These are phyloP conservation scores for Chaetomidium leptoderma DNA, from an alignment of 495 filamentous ascomycete species.

Conservation along the genomic window DNA sequence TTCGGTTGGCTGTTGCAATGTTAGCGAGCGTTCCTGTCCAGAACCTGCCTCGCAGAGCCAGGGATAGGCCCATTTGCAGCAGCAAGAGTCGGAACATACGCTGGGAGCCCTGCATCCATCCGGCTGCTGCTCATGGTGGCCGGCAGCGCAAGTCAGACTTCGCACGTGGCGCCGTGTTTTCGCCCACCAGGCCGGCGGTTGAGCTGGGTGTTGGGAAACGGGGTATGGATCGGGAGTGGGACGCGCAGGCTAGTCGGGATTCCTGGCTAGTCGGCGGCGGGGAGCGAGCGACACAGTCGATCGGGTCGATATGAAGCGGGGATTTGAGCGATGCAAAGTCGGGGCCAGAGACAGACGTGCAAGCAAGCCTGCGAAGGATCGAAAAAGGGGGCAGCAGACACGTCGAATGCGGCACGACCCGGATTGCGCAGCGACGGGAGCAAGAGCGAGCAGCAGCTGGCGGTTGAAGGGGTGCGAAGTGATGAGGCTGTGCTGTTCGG, in stretches of 20 bases:
- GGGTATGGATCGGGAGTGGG: neutral
- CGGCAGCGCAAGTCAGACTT: slow-evolving; percentile 15
- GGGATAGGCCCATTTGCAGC: neutral
- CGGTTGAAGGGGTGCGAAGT: slow-evolving; percentile 16
- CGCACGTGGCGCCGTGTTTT: slow-evolving; percentile 14
- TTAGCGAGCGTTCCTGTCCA: slow-evolving; percentile 17
- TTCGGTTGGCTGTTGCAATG: slow-evolving; percentile 50
- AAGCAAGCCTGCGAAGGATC: too few species aligned
- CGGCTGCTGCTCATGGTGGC: slow-evolving; percentile 32
- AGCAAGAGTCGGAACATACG: slow-evolving; percentile 25
- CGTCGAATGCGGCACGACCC: slow-evolving; percentile 11
- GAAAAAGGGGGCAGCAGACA: slow-evolving; percentile 11
- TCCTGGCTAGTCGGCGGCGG: neutral
- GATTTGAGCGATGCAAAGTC: neutral
- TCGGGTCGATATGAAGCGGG: slow-evolving; percentile 4
- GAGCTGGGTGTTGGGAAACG: neutral
- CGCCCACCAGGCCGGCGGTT: slow-evolving; percentile 20
- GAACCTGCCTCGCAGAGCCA: neutral
- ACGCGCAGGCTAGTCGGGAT: too few species aligned
- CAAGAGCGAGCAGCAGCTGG: slow-evolving; percentile 14
- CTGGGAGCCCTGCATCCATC: slow-evolving; percentile 30
- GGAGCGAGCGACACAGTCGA: neutral
- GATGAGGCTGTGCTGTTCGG: slow-evolving; percentile 34
- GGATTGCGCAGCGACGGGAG: slow-evolving; percentile 3
- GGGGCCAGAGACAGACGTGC: too few species aligned